Percentiles rank a stretch among this genome's conserved stretches.
Conservation (phyloP, 345 rosid genomes). For the Gynandropsis gynandra region DNA sequence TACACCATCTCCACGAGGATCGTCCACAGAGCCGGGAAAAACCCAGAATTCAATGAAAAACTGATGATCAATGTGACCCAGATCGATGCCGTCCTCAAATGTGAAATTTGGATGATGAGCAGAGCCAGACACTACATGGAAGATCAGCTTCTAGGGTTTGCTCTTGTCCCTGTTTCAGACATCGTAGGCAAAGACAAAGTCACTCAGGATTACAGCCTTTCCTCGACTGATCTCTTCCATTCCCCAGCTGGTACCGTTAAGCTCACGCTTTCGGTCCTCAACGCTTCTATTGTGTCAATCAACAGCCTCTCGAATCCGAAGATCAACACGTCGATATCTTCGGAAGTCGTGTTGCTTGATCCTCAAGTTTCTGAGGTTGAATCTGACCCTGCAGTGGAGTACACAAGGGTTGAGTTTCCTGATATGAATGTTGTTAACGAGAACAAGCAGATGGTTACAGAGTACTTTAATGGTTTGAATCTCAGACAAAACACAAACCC, state of each 20-base stretch:
- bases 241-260: conserved; percentile 88
- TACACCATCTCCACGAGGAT: conserved; percentile 68
- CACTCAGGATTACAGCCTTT: conserved; percentile 60
- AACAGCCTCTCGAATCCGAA: conserved; percentile 18
- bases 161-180: conserved; percentile 66
- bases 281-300: conserved; percentile 24
- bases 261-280: conserved; percentile 51
- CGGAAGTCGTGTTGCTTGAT: conserved; percentile 79
- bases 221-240: conserved; percentile 91
- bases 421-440: conserved; percentile 55
- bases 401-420: conserved; percentile 86
- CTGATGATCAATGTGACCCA: conserved; percentile 49
- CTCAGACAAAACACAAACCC: conserved; percentile 18
- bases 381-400: conserved; percentile 50
- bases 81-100: conserved; percentile 72
- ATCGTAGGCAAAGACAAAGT: conserved; percentile 60
- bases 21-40: conserved; percentile 79
- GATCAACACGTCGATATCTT: conserved; percentile 57
- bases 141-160: conserved; percentile 90
- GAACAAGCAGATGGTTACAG: conserved; percentile 73
- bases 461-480: conserved; percentile 53
- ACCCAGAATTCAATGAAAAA: conserved; percentile 75
- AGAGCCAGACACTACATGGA: conserved; percentile 79
- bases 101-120: conserved; percentile 97
- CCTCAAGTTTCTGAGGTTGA: conserved; percentile 39